Evolutionary conservation across 2,329 filamentous ascomycete species (phyloP).

Genomic region (Hypoxylon sp.): DNA sequence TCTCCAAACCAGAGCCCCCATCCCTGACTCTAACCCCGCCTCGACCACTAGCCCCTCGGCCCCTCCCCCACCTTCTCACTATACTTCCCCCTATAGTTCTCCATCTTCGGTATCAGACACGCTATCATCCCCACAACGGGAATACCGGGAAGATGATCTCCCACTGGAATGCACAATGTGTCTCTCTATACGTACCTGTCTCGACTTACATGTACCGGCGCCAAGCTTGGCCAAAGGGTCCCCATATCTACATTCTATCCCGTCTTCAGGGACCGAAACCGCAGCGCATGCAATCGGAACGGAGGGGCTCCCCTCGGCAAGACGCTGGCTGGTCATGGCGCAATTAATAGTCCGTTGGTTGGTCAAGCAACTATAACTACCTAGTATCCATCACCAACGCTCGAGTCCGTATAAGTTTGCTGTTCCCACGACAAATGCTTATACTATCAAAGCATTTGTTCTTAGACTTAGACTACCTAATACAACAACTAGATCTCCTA

Average conservation of each 20-base stretch:
- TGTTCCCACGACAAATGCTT: conserved; percentile 9
- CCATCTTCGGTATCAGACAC: conserved; percentile 17
- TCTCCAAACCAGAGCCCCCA: conserved; percentile 14
- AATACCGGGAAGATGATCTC: conserved; percentile 36
- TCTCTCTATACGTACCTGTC: conserved; percentile 4
- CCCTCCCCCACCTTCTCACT: conserved; percentile 26
- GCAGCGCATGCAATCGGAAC: conserved; percentile 35
- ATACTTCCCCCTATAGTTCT: conserved; percentile 8
- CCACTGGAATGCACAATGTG: conserved; percentile 12
- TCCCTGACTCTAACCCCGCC: conserved; percentile 30
- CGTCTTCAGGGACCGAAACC: conserved; percentile 39
- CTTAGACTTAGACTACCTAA: conserved; percentile 13
- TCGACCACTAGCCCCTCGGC: conserved; percentile 29
- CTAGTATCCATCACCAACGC: conserved; percentile 8
- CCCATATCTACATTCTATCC: conserved; percentile 11
- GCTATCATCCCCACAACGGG: conserved; percentile 30
- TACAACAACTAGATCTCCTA: conserved; percentile 27
- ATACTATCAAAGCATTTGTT: neutral
- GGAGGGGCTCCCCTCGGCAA: conserved; percentile 40
- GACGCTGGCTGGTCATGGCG: conserved; percentile 21
- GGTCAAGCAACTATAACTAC: conserved; percentile 2
- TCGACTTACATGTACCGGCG: conserved; percentile 31
- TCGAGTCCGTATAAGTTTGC: conserved; percentile 27
- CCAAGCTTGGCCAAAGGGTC: conserved; percentile 1
- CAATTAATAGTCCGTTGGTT: conserved; percentile 25